Conservation (phyloP, 2,329 filamentous ascomycete species). For the Pseudonectria buxi region DNA sequence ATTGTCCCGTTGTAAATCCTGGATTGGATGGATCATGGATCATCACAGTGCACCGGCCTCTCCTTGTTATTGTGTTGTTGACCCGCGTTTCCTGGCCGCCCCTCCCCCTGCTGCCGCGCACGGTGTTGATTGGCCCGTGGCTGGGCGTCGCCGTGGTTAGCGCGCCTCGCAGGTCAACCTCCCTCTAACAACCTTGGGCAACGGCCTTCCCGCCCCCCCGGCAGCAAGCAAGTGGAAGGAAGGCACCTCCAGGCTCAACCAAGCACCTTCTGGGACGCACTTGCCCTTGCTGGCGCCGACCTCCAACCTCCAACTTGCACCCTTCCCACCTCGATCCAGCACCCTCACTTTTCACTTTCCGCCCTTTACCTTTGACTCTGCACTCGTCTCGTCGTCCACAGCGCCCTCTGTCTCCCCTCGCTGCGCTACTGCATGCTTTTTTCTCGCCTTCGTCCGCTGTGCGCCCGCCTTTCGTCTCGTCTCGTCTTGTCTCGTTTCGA, state of each 20-base stretch:
- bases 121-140: constrained; percentile 3
- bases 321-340: constrained; percentile 1
- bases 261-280: neutral
- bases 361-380: too few species aligned
- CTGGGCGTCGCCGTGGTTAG: constrained; percentile 9
- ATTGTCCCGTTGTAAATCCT: neutral
- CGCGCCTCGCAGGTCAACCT: constrained; percentile 23
- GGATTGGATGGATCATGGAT: too few species aligned
- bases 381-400: constrained; percentile 12
- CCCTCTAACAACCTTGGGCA: constrained; percentile 22
- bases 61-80: constrained; percentile 22
- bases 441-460: too few species aligned
- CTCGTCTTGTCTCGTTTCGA: too few species aligned
- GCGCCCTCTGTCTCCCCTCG: constrained; percentile 13
- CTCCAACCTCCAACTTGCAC: constrained; percentile 8
- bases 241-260: neutral
- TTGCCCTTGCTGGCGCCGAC: constrained; percentile 7
- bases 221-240: constrained; percentile 12
- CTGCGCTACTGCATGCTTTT: constrained; percentile 10
- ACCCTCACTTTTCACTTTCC: too few species aligned
- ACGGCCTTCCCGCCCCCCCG: constrained; percentile 13
- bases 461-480: too few species aligned
- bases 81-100: constrained; percentile 24
- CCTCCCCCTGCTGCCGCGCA: constrained; percentile 9
- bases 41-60: constrained; percentile 7